Conservation (phyloP, 106 monocot genomes). For the Apostasia shenzhenica region DNA sequence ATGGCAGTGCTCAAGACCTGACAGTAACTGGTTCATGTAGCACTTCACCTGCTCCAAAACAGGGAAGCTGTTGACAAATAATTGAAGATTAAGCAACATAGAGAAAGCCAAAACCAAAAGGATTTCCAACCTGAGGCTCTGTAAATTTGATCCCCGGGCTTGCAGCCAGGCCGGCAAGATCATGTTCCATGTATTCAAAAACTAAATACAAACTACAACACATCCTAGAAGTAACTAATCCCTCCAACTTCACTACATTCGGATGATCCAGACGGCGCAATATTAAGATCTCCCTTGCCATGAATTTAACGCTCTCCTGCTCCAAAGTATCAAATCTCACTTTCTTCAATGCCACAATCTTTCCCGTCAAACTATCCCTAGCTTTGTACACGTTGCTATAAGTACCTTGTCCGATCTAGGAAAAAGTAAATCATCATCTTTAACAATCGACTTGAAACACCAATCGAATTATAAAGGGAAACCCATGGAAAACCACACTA, state of each 20-base stretch:
- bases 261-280: slow-evolving; percentile 53
- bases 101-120: background rate
- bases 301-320: slow-evolving; percentile 62
- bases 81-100: background rate
- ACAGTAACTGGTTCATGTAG: slow-evolving; percentile 52
- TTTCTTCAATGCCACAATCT: slow-evolving; percentile 64
- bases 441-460: background rate
- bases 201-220: slow-evolving; percentile 60
- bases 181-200: slow-evolving; percentile 70
- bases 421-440: background rate
- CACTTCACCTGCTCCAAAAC: slow-evolving; percentile 49
- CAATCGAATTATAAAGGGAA: no score
- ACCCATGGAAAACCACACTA: background rate
- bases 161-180: slow-evolving; percentile 52
- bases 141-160: slow-evolving; percentile 51
- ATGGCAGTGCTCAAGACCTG: slow-evolving; percentile 60
- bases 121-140: slow-evolving; percentile 32
- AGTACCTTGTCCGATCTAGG: slow-evolving; percentile 63
- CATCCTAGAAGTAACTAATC: slow-evolving; percentile 63
- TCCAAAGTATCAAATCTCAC: slow-evolving; percentile 65
- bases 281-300: slow-evolving; percentile 60
- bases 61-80: background rate
- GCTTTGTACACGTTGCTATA: slow-evolving; percentile 77
- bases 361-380: slow-evolving; percentile 34
- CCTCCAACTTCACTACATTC: slow-evolving; percentile 56